phyloP scores from a whole-genome alignment of 768 basidiomycete species.

The Coprinopsis sp. region DNA sequence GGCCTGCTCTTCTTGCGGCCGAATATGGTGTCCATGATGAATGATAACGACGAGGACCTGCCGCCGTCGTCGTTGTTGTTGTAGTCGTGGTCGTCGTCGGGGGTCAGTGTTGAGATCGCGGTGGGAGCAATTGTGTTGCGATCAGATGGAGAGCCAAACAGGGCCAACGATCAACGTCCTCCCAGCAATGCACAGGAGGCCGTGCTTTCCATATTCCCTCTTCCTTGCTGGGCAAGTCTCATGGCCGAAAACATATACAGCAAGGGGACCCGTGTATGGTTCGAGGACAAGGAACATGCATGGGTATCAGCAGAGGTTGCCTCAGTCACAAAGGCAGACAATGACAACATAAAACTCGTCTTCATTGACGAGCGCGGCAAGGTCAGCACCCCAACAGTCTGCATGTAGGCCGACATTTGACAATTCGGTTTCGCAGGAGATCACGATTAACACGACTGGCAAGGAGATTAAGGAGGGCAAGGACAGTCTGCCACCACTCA shows the following conservation, averaged over 20 bases:
- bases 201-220: conserved; percentile 16
- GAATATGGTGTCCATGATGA: conserved; percentile 61
- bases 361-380: conserved; percentile 92
- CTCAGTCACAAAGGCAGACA: conserved; percentile 54
- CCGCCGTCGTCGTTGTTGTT: conserved; percentile 2
- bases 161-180: conserved; percentile 12
- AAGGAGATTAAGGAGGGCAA: conserved; percentile 78
- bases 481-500: conserved; percentile 82
- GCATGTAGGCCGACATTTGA: conserved; percentile 11
- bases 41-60: conserved; percentile 29
- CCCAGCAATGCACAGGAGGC: conserved; percentile 10
- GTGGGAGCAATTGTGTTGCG: conserved; percentile 1
- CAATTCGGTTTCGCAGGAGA: conserved; percentile 50
- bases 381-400: conserved; percentile 41
- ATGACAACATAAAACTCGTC: conserved; percentile 75
- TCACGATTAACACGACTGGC: conserved; percentile 69
- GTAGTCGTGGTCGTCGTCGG: neutral
- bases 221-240: conserved; percentile 29
- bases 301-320: conserved; percentile 90
- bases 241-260: conserved; percentile 93
- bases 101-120: neutral
- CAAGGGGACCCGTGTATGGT: conserved; percentile 89
- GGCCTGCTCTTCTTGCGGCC: conserved; percentile 58
- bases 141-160: conserved; percentile 9
- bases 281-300: conserved; percentile 89